These are phyloP conservation scores for Saturnispora bothae DNA, from an alignment of 805 yeast genomes.

Conservation along the genomic window DNA sequence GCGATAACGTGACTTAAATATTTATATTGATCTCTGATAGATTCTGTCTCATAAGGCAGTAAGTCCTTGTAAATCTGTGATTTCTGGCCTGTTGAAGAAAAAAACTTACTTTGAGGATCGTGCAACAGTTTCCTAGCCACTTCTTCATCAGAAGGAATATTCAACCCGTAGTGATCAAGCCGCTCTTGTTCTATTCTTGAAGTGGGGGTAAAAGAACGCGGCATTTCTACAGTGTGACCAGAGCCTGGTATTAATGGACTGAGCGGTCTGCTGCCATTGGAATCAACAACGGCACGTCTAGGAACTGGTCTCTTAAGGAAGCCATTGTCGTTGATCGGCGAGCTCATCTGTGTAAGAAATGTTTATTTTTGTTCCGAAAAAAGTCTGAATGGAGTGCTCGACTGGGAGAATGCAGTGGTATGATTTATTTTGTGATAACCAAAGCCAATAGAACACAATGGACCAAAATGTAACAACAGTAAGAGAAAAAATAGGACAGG, in stretches of 20 bases:
- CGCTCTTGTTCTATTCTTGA: constrained; percentile 16
- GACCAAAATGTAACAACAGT: too few species aligned
- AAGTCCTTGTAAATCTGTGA: constrained; percentile 17
- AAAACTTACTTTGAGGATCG: constrained; percentile 19
- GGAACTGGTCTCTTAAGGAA: not conserved
- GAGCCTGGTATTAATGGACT: too few species aligned
- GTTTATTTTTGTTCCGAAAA: too few species aligned
- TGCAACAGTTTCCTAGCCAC: constrained; percentile 19
- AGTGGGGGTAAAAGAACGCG: constrained; percentile 4
- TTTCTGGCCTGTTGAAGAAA: constrained; percentile 17
- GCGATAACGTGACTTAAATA: constrained; percentile 73
- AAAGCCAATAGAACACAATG: too few species aligned
- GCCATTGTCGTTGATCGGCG: constrained; percentile 7
- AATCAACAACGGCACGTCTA: not conserved
- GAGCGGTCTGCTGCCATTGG: too few species aligned
- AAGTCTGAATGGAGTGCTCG: too few species aligned
- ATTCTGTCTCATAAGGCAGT: constrained; percentile 68
- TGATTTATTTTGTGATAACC: too few species aligned
- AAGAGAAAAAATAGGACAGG: constrained; percentile 2
- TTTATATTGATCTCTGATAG: constrained; percentile 54
- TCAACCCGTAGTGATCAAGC: constrained; percentile 33
- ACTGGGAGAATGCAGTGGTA: too few species aligned
- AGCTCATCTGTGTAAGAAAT: constrained; percentile 10
- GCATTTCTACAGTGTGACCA: constrained; percentile 5
- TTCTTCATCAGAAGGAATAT: constrained; percentile 43